These are phyloP conservation scores for Acrasis kona DNA, from an alignment of 78 protist genomes.

Conservation along the genomic window DNA sequence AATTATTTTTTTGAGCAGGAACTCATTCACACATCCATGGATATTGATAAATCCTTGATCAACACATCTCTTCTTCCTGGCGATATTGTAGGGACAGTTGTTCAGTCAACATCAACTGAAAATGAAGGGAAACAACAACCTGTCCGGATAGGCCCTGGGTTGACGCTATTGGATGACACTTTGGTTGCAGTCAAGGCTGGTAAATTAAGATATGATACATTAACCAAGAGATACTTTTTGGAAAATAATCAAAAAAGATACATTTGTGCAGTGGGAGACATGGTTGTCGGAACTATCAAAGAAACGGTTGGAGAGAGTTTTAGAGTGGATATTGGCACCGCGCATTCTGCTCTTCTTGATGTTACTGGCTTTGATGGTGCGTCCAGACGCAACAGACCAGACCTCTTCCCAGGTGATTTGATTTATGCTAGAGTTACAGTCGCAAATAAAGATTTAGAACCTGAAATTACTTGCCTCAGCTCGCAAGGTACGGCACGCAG, in stretches of 20 bases:
- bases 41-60: too few relatives aligned
- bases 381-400: conserved; percentile 7
- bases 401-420: conserved; percentile 1
- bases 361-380: conserved; percentile 23
- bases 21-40: too few relatives aligned
- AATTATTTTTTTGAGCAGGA: too few relatives aligned
- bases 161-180: too few relatives aligned
- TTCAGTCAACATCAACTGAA: too few relatives aligned
- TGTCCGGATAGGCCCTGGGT: too few relatives aligned
- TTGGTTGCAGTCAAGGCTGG: too few relatives aligned
- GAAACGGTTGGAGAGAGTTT: not conserved
- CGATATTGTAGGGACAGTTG: too few relatives aligned
- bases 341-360: not conserved
- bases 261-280: not conserved
- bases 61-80: too few relatives aligned
- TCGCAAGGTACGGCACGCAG: not conserved
- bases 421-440: conserved; percentile 15
- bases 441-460: conserved; percentile 7
- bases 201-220: too few relatives aligned
- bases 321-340: conserved; percentile 3
- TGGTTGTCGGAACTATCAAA: not conserved
- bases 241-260: conserved; percentile 1
- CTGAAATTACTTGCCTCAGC: conserved; percentile 12
- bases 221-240: too few relatives aligned
- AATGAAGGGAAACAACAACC: too few relatives aligned